Percentiles rank a stretch among this genome's conserved stretches.
phyloP scores from a whole-genome alignment of 1,284 basidiomycete species.

The Ganoderma resinaceum region DNA sequence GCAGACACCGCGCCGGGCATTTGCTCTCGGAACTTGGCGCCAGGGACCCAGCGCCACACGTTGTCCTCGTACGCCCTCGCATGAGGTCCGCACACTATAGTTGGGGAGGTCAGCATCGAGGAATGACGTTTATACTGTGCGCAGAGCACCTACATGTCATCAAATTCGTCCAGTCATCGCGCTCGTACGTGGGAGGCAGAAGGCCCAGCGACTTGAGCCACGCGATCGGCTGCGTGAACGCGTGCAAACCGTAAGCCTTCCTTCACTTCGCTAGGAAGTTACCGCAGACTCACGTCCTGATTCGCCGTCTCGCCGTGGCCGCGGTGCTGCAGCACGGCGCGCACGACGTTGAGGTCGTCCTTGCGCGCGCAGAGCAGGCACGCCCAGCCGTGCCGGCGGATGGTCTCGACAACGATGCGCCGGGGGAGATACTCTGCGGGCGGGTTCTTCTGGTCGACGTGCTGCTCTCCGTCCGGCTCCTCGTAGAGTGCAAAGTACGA shows the following conservation, averaged over 20 bases:
- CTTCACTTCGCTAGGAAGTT: neutral
- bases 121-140: neutral
- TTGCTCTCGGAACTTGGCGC: slow-evolving; percentile 9
- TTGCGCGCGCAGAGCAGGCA: slow-evolving; percentile 19
- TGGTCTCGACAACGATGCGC: slow-evolving; percentile 19
- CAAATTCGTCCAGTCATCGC: slow-evolving; percentile 25
- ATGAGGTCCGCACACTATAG: slow-evolving; percentile 17
- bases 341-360: slow-evolving; percentile 17
- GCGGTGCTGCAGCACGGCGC: slow-evolving; percentile 18
- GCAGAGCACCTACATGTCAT: slow-evolving; percentile 16
- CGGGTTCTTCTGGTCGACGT: neutral
- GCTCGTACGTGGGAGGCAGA: slow-evolving; percentile 14
- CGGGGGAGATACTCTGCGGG: slow-evolving; percentile 16
- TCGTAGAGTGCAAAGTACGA: slow-evolving; percentile 24
- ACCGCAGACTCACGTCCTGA: slow-evolving; percentile 11
- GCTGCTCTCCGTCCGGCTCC: neutral
- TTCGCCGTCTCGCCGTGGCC: neutral
- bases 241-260: neutral
- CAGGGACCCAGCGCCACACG: slow-evolving; percentile 19
- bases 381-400: slow-evolving; percentile 18
- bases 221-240: slow-evolving; percentile 13
- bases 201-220: slow-evolving; percentile 10
- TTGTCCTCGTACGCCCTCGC: slow-evolving; percentile 17
- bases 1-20: neutral
- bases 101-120: neutral